Conservation (phyloP, 1,284 basidiomycete species). For the Rugosomyces carneus region DNA sequence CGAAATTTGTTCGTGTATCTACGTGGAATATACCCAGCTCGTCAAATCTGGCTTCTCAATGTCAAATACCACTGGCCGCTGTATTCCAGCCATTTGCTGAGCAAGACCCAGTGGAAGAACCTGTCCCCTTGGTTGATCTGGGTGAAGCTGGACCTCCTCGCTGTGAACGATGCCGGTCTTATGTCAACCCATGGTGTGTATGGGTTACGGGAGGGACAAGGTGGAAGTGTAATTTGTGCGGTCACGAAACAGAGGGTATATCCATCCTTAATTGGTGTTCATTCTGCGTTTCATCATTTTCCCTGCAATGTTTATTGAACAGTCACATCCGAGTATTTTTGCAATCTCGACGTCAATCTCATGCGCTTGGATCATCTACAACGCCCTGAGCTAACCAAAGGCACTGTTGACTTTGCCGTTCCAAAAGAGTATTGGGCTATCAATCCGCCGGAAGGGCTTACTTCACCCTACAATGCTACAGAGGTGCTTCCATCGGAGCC, state of each 20-base stretch:
- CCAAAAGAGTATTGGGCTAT: constrained; percentile 86
- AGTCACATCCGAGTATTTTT: constrained; percentile 85
- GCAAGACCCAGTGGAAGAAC: constrained; percentile 74
- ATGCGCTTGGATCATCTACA: constrained; percentile 79
- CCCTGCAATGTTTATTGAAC: constrained; percentile 5
- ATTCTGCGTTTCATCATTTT: constrained; percentile 17
- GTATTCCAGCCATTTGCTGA: constrained; percentile 91
- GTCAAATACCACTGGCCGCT: constrained; percentile 81
- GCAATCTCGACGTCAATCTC: constrained; percentile 76
- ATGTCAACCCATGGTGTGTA: constrained; percentile 93
- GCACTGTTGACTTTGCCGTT: constrained; percentile 90
- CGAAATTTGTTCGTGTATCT: constrained; percentile 84
- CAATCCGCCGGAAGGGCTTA: constrained; percentile 50
- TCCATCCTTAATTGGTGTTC: not conserved
- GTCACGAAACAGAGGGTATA: constrained; percentile 74
- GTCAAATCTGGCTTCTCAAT: constrained; percentile 76
- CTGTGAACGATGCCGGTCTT: constrained; percentile 83
- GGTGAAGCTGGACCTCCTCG: constrained; percentile 74
- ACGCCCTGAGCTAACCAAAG: constrained; percentile 85
- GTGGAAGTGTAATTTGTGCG: constrained; percentile 94
- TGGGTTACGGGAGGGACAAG: constrained; percentile 82
- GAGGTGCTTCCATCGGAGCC: constrained; percentile 40
- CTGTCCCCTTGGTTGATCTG: constrained; percentile 72
- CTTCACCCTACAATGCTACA: constrained; percentile 45
- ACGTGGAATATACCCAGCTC: constrained; percentile 85